A percentile compares a stretch with the other conserved stretches of the same genome.
phyloP scores from a whole-genome alignment of 2,329 filamentous ascomycete genomes.

The Alternaria longipes region DNA sequence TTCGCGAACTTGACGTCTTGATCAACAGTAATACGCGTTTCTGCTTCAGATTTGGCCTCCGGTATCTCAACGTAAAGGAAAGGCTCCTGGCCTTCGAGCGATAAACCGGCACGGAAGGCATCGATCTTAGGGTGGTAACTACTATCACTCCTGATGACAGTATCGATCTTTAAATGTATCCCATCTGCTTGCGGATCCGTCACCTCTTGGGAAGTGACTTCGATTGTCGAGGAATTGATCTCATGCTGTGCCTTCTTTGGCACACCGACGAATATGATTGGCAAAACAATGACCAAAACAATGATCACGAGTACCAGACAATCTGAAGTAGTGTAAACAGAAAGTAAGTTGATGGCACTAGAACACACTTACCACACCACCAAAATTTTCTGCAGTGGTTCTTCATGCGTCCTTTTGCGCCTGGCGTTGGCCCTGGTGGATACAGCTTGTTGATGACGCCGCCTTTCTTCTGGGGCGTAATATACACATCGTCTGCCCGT shows the following conservation, averaged over 20 bases:
- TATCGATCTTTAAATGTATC: conserved; percentile 60
- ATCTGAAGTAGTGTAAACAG: conserved; percentile 31
- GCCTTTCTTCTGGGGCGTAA: conserved; percentile 33
- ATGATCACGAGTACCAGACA: conserved; percentile 62
- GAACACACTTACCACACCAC: conserved; percentile 47
- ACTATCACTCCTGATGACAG: conserved; percentile 59
- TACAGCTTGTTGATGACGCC: conserved; percentile 48
- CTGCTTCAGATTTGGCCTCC: conserved; percentile 53
- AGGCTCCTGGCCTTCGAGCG: conserved; percentile 53
- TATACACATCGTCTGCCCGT: conserved; percentile 30
- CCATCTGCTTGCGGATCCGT: conserved; percentile 59
- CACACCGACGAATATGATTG: conserved; percentile 68
- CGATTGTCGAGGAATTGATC: conserved; percentile 62
- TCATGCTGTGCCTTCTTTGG: conserved; percentile 65
- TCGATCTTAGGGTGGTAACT: conserved; percentile 65
- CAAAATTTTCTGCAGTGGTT: conserved; percentile 51
- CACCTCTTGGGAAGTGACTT: conserved; percentile 62
- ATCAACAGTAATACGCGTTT: conserved; percentile 54
- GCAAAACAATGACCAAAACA: conserved; percentile 64
- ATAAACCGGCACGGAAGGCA: conserved; percentile 62
- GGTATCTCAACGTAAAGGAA: conserved; percentile 61
- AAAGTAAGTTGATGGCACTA: background rate
- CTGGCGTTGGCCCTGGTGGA: conserved; percentile 44
- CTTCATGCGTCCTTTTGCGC: conserved; percentile 44
- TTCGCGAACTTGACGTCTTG: conserved; percentile 57